phyloP scores from a whole-genome alignment of 129 eudicot species.

The Artemisia tridentata region DNA sequence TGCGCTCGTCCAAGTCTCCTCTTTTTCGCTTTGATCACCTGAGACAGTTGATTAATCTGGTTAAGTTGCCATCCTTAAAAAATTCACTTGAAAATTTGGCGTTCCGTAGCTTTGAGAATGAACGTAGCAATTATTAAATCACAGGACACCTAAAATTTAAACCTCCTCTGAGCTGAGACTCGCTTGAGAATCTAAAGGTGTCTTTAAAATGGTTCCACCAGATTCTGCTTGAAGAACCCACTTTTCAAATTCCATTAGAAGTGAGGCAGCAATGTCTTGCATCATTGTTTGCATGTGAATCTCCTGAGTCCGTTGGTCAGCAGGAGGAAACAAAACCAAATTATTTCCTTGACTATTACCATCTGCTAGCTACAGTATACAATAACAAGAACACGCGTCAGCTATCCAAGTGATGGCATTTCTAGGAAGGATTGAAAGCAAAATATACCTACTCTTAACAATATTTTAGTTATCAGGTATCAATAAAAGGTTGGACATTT shows the following conservation, averaged over 20 bases:
- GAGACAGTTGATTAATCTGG: constrained; percentile 28
- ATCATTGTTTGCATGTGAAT: constrained; percentile 93
- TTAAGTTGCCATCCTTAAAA: constrained; percentile 23
- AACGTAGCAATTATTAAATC: constrained; percentile 36
- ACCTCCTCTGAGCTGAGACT: constrained; percentile 99
- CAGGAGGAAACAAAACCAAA: constrained; percentile 85
- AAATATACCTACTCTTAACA: constrained; percentile 1
- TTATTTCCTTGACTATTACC: constrained; percentile 63
- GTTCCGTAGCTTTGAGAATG: constrained; percentile 6
- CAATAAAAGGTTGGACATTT: constrained; percentile 3
- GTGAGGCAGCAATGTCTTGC: constrained; percentile 98
- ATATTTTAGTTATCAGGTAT: constrained; percentile 10
- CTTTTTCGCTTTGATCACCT: constrained; percentile 94
- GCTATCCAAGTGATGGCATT: background rate
- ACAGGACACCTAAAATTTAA: constrained; percentile 90
- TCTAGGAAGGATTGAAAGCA: background rate
- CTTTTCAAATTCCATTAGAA: constrained; percentile 94
- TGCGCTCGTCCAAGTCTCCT: constrained; percentile 98
- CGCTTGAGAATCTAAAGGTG: constrained; percentile 99
- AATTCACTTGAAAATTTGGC: constrained; percentile 12
- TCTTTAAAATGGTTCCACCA: constrained; percentile 94
- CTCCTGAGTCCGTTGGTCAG: constrained; percentile 84
- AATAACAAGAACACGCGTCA: constrained; percentile 28
- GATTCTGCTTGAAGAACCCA: constrained; percentile 97
- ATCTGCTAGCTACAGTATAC: constrained; percentile 65